Conservation (phyloP, 139 green algal genomes). For the Chlorella vulgaris region DNA sequence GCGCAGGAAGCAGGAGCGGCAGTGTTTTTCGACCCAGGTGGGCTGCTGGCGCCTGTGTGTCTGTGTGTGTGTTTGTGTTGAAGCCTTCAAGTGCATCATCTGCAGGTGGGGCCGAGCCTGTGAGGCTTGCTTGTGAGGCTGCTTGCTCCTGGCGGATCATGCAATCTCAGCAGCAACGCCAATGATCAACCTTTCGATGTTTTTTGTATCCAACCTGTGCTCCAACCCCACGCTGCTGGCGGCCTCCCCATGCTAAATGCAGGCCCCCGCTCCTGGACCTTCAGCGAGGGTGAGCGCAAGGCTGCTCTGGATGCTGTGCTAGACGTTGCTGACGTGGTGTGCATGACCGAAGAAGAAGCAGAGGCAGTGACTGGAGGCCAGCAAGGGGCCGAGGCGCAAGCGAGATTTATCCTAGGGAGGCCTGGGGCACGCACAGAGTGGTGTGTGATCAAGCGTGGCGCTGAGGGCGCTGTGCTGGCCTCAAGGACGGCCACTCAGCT, state of each 20-base stretch:
- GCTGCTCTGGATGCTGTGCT: slow-evolving; percentile 72
- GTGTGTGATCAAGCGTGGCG: slow-evolving; percentile 87
- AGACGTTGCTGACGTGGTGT: slow-evolving; percentile 74
- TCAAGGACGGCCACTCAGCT: background rate
- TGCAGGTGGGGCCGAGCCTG: background rate
- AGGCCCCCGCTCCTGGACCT: slow-evolving; percentile 75
- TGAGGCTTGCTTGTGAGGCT: background rate
- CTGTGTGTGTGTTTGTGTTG: background rate
- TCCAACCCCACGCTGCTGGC: too few species aligned
- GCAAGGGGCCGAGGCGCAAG: slow-evolving; percentile 63
- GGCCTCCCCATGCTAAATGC: too few species aligned
- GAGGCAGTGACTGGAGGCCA: slow-evolving; percentile 76
- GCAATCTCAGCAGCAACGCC: too few species aligned
- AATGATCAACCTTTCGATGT: background rate
- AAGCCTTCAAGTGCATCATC: background rate
- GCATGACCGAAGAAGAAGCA: slow-evolving; percentile 91
- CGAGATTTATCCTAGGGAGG: slow-evolving; percentile 60
- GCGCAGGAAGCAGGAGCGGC: slow-evolving; percentile 63
- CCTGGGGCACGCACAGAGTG: slow-evolving; percentile 62
- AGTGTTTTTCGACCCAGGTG: slow-evolving; percentile 94
- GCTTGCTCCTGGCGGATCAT: too few species aligned
- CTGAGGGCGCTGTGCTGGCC: slow-evolving; percentile 72
- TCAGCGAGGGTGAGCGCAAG: slow-evolving; percentile 53
- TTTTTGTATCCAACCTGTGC: background rate
- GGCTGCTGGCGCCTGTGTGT: background rate